A percentile compares a stretch with the other conserved stretches of the same genome.
Conservation (phyloP, 768 basidiomycete species). For the Hygrophorus pudorinus region DNA sequence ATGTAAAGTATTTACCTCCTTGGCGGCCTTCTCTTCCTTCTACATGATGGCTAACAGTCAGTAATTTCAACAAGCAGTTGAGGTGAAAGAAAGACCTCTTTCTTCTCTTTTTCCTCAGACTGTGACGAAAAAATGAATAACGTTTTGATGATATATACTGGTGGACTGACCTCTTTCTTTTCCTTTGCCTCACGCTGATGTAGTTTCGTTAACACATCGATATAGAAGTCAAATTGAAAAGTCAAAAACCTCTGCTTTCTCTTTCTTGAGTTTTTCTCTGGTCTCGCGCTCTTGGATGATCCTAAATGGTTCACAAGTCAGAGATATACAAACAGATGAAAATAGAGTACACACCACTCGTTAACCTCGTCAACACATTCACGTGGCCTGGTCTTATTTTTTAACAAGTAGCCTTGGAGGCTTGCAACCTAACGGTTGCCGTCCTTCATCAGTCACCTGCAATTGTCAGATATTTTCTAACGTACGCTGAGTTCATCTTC, state of each 20-base stretch:
- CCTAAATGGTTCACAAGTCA: slow-evolving; percentile 16
- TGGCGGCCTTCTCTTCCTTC: slow-evolving; percentile 42
- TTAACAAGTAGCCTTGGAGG: slow-evolving; percentile 78
- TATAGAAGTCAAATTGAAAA: slow-evolving; percentile 4
- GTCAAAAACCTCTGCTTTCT: slow-evolving; percentile 45
- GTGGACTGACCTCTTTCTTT: slow-evolving; percentile 44
- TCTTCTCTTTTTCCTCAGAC: slow-evolving; percentile 10
- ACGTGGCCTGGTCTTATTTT: slow-evolving; percentile 84
- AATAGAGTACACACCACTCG: slow-evolving; percentile 33
- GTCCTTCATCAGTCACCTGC: background rate
- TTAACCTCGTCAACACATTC: slow-evolving; percentile 76
- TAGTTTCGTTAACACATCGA: slow-evolving; percentile 11
- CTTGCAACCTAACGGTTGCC: slow-evolving; percentile 45
- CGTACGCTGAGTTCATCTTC: slow-evolving; percentile 82
- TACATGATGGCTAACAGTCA: slow-evolving; percentile 10
- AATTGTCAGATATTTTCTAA: slow-evolving; percentile 10
- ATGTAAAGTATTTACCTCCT: slow-evolving; percentile 32
- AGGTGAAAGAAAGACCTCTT: slow-evolving; percentile 8
- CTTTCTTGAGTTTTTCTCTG: slow-evolving; percentile 76
- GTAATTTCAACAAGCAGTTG: background rate
- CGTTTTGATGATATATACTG: slow-evolving; percentile 3
- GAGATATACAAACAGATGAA: background rate
- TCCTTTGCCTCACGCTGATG: slow-evolving; percentile 70
- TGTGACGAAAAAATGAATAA: background rate
- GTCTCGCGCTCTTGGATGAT: slow-evolving; percentile 73